Conservation (phyloP, 2,329 filamentous ascomycete genomes). For the Aspergillus sp. region DNA sequence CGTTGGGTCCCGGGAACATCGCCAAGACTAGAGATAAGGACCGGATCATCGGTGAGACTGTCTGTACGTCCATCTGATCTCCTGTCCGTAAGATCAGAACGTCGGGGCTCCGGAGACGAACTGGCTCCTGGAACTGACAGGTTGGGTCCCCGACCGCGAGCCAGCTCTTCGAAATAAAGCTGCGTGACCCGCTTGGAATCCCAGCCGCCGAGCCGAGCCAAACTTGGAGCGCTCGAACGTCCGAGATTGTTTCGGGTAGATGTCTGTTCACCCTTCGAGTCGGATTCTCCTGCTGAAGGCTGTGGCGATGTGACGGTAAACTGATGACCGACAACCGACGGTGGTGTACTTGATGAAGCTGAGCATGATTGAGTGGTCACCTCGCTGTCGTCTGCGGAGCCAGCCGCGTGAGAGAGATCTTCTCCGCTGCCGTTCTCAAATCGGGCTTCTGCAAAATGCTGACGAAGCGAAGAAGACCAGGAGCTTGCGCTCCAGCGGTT, state of each 20-base stretch:
- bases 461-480: slow-evolving; percentile 37
- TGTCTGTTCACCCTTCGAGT: slow-evolving; percentile 29
- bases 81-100: slow-evolving; percentile 6
- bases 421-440: slow-evolving; percentile 31
- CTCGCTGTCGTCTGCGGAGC: slow-evolving; percentile 20
- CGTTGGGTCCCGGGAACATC: slow-evolving; percentile 19
- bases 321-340: slow-evolving; percentile 33
- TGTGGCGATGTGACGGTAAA: slow-evolving; percentile 7
- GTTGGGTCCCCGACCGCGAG: slow-evolving; percentile 24
- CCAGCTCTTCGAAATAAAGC: slow-evolving; percentile 48
- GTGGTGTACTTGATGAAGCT: slow-evolving; percentile 23
- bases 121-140: slow-evolving; percentile 14
- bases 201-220: slow-evolving; percentile 50
- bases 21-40: slow-evolving; percentile 27
- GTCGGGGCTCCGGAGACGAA: slow-evolving; percentile 16
- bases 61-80: slow-evolving; percentile 15
- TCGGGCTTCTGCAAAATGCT: slow-evolving; percentile 16
- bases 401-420: slow-evolving; percentile 23
- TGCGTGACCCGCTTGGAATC: slow-evolving; percentile 50
- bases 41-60: slow-evolving; percentile 29
- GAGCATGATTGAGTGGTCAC: slow-evolving; percentile 30
- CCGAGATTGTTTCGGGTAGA: slow-evolving; percentile 38
- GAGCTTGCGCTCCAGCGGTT: slow-evolving; percentile 41
- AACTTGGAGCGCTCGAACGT: slow-evolving; percentile 44
- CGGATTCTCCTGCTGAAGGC: slow-evolving; percentile 23